Percentiles rank a stretch among this genome's conserved stretches.
phyloP scores from a whole-genome alignment of 2,329 filamentous ascomycete species.

The Xylaria polymorpha region DNA sequence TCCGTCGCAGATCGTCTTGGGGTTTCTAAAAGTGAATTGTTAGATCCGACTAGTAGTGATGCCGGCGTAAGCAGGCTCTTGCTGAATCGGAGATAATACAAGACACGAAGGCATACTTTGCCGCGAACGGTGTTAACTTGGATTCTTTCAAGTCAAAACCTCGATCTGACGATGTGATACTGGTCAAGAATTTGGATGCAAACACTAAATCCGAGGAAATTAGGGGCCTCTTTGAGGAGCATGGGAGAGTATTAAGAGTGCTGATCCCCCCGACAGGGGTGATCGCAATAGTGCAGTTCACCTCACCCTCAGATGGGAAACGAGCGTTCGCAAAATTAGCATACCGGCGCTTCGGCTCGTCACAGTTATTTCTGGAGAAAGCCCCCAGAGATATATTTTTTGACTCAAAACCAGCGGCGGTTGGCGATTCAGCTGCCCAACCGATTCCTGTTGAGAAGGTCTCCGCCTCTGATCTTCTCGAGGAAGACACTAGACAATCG shows the following conservation, averaged over 20 bases:
- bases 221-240: constrained; percentile 83
- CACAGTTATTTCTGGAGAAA: constrained; percentile 89
- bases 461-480: constrained; percentile 75
- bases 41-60: constrained; percentile 95
- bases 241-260: constrained; percentile 82
- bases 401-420: constrained; percentile 47
- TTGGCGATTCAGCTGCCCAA: constrained; percentile 43
- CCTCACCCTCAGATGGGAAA: constrained; percentile 80
- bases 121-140: constrained; percentile 87
- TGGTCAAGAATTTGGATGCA: constrained; percentile 95
- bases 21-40: constrained; percentile 87
- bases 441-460: constrained; percentile 67
- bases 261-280: constrained; percentile 94
- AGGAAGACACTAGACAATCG: constrained; percentile 57
- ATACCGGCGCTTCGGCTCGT: constrained; percentile 87
- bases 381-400: constrained; percentile 85
- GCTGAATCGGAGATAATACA: constrained; percentile 97
- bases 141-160: constrained; percentile 88
- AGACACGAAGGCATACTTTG: constrained; percentile 93
- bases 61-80: constrained; percentile 93
- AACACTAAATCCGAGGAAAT: constrained; percentile 84
- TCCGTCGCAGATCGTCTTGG: constrained; percentile 88
- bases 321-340: constrained; percentile 86
- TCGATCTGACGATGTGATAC: constrained; percentile 85
- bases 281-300: constrained; percentile 92